A percentile compares a stretch with the other conserved stretches of the same genome.
These are phyloP conservation scores for Knoxia roxburghii DNA, from an alignment of 257 asterid genomes.

Conservation along the genomic window DNA sequence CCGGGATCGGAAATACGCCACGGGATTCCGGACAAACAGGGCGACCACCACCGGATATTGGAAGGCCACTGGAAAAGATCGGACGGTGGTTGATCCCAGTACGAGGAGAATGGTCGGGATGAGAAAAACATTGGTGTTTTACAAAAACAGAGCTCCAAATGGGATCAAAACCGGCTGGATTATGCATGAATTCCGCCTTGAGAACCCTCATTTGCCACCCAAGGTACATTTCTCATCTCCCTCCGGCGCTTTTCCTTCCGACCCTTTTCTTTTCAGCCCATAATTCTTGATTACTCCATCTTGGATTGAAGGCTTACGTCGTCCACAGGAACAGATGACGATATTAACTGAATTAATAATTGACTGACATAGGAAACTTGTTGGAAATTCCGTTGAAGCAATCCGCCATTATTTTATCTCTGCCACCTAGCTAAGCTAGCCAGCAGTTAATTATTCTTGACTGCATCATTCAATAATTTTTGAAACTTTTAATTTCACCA, in stretches of 20 bases:
- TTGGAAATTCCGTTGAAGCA: conserved; percentile 20
- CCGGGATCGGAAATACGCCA: conserved; percentile 76
- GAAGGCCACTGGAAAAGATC: conserved; percentile 94
- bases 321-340: too few relatives aligned
- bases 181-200: conserved; percentile 90
- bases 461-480: too few relatives aligned
- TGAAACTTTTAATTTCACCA: too few relatives aligned
- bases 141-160: conserved; percentile 80
- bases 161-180: conserved; percentile 86
- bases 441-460: neutral
- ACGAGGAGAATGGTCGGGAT: conserved; percentile 48
- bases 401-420: conserved; percentile 5
- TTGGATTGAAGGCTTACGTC: too few relatives aligned
- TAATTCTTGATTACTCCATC: neutral
- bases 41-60: conserved; percentile 81
- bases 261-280: neutral
- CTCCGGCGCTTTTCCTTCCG: too few relatives aligned
- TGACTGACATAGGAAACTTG: conserved; percentile 33
- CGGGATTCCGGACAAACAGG: conserved; percentile 66
- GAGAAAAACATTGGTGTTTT: conserved; percentile 88
- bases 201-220: conserved; percentile 70
- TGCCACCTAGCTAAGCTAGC: neutral
- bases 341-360: too few relatives aligned
- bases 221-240: conserved; percentile 36
- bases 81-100: conserved; percentile 44